Percentiles rank a stretch among this genome's conserved stretches.
Evolutionary conservation across 306 rosid genomes (phyloP).

Genomic region (Bauhinia variegata): DNA sequence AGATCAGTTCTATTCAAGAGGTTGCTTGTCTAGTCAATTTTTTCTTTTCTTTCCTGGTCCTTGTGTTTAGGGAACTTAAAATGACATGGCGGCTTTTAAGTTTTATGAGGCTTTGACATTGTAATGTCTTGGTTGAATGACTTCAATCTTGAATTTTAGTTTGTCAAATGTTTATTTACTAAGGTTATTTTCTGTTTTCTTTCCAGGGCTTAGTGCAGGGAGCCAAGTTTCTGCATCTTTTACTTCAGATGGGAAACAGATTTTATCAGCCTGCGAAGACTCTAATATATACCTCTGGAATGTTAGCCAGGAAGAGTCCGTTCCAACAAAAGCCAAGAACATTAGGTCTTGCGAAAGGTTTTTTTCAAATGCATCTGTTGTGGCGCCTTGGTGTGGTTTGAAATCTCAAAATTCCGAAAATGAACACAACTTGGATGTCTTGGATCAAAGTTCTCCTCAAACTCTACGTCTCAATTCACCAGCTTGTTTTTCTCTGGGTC

Average conservation of each 20-base stretch:
- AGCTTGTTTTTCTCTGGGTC: slow-evolving; percentile 64
- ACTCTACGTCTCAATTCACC: slow-evolving; percentile 47
- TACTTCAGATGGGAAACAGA: slow-evolving; percentile 91
- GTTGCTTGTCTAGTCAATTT: not conserved
- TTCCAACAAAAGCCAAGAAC: slow-evolving; percentile 41
- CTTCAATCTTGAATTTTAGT: slow-evolving; percentile 6
- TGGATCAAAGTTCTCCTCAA: slow-evolving; percentile 46
- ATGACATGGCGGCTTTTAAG: slow-evolving; percentile 17
- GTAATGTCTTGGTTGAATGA: slow-evolving; percentile 1
- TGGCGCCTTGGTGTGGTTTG: slow-evolving; percentile 63
- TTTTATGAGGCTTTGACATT: slow-evolving; percentile 17
- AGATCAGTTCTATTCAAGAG: not conserved
- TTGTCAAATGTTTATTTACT: slow-evolving; percentile 29
- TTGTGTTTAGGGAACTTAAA: slow-evolving; percentile 26
- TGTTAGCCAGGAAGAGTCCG: slow-evolving; percentile 44
- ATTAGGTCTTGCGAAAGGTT: slow-evolving; percentile 56
- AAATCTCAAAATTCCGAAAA: slow-evolving; percentile 45
- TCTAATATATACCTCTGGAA: slow-evolving; percentile 88
- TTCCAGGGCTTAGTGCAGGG: slow-evolving; percentile 64
- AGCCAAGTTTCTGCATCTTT: slow-evolving; percentile 67
- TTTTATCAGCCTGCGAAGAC: slow-evolving; percentile 86
- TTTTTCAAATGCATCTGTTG: slow-evolving; percentile 57
- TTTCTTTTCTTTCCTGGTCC: not conserved
- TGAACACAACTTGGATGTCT: slow-evolving; percentile 42
- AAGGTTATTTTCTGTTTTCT: slow-evolving; percentile 37